Base-by-base conservation (phyloP, 441 rosid species). In the Adansonia gregorii region DNA sequence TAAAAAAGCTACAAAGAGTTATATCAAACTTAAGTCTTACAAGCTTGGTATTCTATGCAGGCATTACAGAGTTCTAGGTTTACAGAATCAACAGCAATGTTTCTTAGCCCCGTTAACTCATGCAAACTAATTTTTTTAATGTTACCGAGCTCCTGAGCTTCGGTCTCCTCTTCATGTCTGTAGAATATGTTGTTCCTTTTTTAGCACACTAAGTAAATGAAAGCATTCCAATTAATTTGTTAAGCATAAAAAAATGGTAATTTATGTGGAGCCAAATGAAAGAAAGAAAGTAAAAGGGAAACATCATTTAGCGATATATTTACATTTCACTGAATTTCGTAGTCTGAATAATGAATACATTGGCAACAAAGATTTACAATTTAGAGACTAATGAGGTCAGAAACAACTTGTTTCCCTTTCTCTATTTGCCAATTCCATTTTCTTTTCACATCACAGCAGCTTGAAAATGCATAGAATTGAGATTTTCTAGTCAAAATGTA, bases 331-430 rank as follows among this genome's bases (percentile, higher is more conserved):
- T 70, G 46, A 3, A 51, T 51, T 71, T 6, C 2, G 0, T 48
- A 27, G 43, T n/a, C n/a, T 41, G 39, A 41, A 12, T 68, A 49
- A 43, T 39, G 48, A 71, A 14, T 19, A 56, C 65, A 73, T 58
- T 17, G 39, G 17, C 39, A 19, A 43, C 51, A 58, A 41, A 73
- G 20, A 35, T 41, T 73, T 56, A 73, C 66, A 73, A 10, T 17
- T 73, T 51, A 72, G 27, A 19, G 48, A 4, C 14, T 9, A 41
- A 58, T n/a, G 31, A n/a, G 1, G 6, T 61, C 43, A 63, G 67
- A 63, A 63, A 12, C 45, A 63, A 12, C 41, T 63, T 14, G 43
- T 15, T 58, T 48, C 61, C 61, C 61, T 3, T 73, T 39, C 3
- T 8, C 14, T 60, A 8, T 65, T 20, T 8, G 4, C n/a, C 2